Evolutionary conservation across 805 yeast genomes (phyloP).

Genomic region (Helenozyma baotianmanensis): DNA sequence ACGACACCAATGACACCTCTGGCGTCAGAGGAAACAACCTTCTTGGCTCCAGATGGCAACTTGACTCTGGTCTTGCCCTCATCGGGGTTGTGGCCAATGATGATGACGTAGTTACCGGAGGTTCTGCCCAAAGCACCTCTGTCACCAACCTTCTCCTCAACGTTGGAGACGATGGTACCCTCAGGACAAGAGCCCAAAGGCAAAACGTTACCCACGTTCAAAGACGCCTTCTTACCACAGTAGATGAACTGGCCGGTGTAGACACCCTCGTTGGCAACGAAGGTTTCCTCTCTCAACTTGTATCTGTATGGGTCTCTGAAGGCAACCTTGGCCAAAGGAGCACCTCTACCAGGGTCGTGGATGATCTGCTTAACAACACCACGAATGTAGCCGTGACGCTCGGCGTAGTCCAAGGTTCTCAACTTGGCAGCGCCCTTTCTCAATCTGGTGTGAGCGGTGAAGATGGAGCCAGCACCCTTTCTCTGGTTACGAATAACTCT

Average conservation of each 20-base stretch:
- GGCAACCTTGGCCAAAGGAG: constrained; percentile 97
- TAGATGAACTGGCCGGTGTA: constrained; percentile 99
- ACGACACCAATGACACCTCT: constrained; percentile 99
- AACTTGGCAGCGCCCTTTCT: constrained; percentile 99
- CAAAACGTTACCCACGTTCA: constrained; percentile 94
- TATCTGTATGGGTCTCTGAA: constrained; percentile 99
- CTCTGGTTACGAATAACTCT: constrained; percentile 99
- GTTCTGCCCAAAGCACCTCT: constrained; percentile 99
- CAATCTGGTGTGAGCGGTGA: constrained; percentile 99
- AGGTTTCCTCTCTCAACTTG: constrained; percentile 96
- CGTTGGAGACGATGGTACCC: constrained; percentile 98
- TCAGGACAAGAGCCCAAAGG: constrained; percentile 98
- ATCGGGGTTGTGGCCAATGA: constrained; percentile 98
- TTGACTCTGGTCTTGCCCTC: constrained; percentile 99
- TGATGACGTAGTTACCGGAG: constrained; percentile 98
- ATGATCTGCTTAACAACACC: constrained; percentile 98
- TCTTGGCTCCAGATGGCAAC: constrained; percentile 99
- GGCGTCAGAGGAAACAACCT: constrained; percentile 89
- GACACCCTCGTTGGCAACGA: constrained; percentile 99
- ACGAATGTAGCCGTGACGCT: constrained; percentile 99
- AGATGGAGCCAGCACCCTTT: constrained; percentile 99
- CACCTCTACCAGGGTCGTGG: constrained; percentile 99
- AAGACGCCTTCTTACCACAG: constrained; percentile 98
- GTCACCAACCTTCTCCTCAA: constrained; percentile 98
- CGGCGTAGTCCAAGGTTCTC: constrained; percentile 98